Conservation (phyloP, 1,284 basidiomycete genomes). For the Meripilus lineatus region DNA sequence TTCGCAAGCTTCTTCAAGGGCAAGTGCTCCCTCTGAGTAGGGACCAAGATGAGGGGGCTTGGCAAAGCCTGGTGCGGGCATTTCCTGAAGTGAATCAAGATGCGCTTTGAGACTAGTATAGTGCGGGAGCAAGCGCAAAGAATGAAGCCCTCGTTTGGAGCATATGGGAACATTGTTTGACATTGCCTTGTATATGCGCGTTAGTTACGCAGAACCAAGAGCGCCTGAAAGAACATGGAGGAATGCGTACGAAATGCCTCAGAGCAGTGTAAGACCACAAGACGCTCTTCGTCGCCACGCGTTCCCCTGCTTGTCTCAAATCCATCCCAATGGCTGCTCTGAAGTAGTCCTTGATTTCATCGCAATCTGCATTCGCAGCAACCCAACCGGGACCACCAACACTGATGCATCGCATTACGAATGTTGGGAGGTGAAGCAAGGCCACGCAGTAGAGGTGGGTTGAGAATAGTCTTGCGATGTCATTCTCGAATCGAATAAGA, state of each 20-base stretch:
- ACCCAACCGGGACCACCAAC: slow-evolving; percentile 62
- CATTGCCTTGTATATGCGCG: slow-evolving; percentile 37
- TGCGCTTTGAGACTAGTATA: slow-evolving; percentile 54
- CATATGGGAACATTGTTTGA: slow-evolving; percentile 64
- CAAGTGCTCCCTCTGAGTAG: slow-evolving; percentile 47
- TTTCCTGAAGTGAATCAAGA: slow-evolving; percentile 51
- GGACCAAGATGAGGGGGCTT: slow-evolving; percentile 61
- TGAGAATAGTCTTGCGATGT: slow-evolving; percentile 65
- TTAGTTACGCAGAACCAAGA: not conserved
- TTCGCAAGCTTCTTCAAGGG: slow-evolving; percentile 57
- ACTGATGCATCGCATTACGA: slow-evolving; percentile 56
- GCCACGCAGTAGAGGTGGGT: slow-evolving; percentile 59
- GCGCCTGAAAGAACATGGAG: slow-evolving; percentile 14
- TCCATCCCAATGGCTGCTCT: slow-evolving; percentile 64
- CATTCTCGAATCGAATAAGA: slow-evolving; percentile 61
- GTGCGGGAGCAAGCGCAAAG: slow-evolving; percentile 54
- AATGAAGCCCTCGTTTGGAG: slow-evolving; percentile 56
- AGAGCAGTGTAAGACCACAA: slow-evolving; percentile 72
- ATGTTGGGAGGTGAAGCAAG: slow-evolving; percentile 56
- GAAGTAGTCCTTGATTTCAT: slow-evolving; percentile 69
- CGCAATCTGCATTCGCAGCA: slow-evolving; percentile 55
- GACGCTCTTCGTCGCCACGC: slow-evolving; percentile 70
- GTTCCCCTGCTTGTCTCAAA: slow-evolving; percentile 64
- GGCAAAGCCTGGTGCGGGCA: slow-evolving; percentile 47
- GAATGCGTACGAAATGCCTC: slow-evolving; percentile 65